Conservation (phyloP, 2,329 filamentous ascomycete genomes). For the Harringtonia lauricola region DNA sequence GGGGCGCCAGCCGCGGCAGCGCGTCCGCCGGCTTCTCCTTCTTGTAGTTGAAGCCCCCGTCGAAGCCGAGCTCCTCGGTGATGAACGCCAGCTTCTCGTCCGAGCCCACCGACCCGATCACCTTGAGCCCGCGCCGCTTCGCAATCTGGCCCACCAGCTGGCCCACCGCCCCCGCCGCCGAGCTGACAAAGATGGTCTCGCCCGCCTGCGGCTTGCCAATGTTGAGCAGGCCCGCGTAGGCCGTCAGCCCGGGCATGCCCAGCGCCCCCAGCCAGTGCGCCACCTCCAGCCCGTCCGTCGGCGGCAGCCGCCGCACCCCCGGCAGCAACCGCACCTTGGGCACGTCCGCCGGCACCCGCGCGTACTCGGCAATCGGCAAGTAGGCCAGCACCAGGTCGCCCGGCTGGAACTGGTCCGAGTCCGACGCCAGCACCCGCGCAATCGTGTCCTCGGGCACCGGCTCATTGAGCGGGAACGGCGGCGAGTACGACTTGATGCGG, state of each 20-base stretch:
- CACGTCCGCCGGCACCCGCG: slow-evolving; percentile 29
- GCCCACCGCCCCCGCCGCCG: slow-evolving; percentile 71
- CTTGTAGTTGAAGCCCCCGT: slow-evolving; percentile 77
- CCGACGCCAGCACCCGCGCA: slow-evolving; percentile 60
- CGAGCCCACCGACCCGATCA: slow-evolving; percentile 70
- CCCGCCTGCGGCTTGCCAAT: slow-evolving; percentile 63
- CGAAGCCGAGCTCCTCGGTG: slow-evolving; percentile 37
- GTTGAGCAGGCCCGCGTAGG: slow-evolving; percentile 49
- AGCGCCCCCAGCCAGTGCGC: slow-evolving; percentile 64
- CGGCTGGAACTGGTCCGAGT: slow-evolving; percentile 43
- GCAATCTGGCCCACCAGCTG: slow-evolving; percentile 76
- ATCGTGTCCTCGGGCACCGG: slow-evolving; percentile 56
- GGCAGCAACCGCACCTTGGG: slow-evolving; percentile 25
- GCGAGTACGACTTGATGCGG: slow-evolving; percentile 53
- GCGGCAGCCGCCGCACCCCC: slow-evolving; percentile 46
- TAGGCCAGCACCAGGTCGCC: slow-evolving; percentile 55
- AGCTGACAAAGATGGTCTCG: slow-evolving; percentile 73
- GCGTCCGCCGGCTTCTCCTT: slow-evolving; percentile 61
- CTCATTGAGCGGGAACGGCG: slow-evolving; percentile 48
- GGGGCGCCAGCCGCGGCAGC: slow-evolving; percentile 57
- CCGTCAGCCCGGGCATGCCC: slow-evolving; percentile 34
- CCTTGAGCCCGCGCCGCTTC: slow-evolving; percentile 67
- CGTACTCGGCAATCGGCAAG: slow-evolving; percentile 60
- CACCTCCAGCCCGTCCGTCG: slow-evolving; percentile 54
- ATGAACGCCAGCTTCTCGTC: slow-evolving; percentile 69